A percentile compares a stretch with the other conserved stretches of the same genome.
Conservation (phyloP, 108 stramenopile genomes). For the Pseudonitzschia multiseries region DNA sequence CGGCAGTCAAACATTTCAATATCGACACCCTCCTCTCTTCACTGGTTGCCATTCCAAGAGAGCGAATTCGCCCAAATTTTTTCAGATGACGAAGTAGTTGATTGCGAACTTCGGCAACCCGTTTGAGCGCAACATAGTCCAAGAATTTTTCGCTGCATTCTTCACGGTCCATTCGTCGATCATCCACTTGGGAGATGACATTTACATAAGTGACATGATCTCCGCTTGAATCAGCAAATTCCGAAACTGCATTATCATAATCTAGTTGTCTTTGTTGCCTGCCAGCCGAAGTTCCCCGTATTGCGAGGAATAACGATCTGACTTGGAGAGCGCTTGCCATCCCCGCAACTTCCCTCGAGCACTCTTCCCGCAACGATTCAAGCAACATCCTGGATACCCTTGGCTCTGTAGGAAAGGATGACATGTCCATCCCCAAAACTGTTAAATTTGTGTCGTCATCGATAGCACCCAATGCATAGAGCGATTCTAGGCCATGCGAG, state of each 20-base stretch:
- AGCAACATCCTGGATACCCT: conserved; percentile 76
- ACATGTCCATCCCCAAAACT: conserved; percentile 72
- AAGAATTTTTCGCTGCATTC: conserved; percentile 84
- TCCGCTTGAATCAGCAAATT: conserved; percentile 79
- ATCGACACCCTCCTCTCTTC: conserved; percentile 67
- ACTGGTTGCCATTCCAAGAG: conserved; percentile 43
- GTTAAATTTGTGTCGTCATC: conserved; percentile 74
- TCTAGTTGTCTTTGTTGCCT: conserved; percentile 67
- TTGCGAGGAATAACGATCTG: conserved; percentile 65
- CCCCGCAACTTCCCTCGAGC: conserved; percentile 77
- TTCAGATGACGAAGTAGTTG: conserved; percentile 75
- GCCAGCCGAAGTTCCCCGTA: conserved; percentile 34
- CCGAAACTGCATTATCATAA: conserved; percentile 82
- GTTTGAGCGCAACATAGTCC: conserved; percentile 68
- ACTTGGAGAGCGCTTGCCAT: conserved; percentile 90
- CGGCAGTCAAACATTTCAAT: conserved; percentile 85
- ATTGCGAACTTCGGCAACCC: conserved; percentile 70
- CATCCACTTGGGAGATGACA: conserved; percentile 68
- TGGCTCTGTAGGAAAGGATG: conserved; percentile 84
- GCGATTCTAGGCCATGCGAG: conserved; percentile 74
- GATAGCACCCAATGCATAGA: conserved; percentile 86
- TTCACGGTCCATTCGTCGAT: conserved; percentile 55
- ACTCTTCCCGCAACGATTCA: conserved; percentile 68
- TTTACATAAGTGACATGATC: conserved; percentile 93
- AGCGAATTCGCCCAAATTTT: conserved; percentile 43